phyloP scores from a whole-genome alignment of 306 rosid genomes.

The Castanospermum australe region DNA sequence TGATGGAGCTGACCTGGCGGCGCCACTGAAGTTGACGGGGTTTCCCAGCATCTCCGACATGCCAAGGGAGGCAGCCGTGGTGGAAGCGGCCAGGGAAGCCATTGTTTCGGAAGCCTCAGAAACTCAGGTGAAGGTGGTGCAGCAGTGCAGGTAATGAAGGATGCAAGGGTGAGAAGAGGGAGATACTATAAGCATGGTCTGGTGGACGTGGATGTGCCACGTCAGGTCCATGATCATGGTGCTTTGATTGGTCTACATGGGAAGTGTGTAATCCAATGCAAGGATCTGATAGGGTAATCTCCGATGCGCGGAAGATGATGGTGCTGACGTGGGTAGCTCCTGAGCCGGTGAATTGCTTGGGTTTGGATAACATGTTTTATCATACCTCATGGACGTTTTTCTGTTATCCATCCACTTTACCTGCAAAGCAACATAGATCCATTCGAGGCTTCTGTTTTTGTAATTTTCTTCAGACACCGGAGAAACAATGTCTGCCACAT shows the following conservation, averaged over 20 bases:
- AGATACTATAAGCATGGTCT: slow-evolving; percentile 61
- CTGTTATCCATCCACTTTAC: slow-evolving; percentile 13
- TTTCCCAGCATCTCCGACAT: slow-evolving; percentile 91
- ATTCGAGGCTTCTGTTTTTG: not conserved
- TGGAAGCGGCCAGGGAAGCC: slow-evolving; percentile 79
- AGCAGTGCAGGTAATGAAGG: not conserved
- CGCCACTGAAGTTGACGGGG: slow-evolving; percentile 65
- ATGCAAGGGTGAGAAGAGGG: slow-evolving; percentile 2
- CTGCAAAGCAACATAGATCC: not conserved
- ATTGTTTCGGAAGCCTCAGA: slow-evolving; percentile 45
- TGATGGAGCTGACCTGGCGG: slow-evolving; percentile 59
- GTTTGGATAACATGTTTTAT: slow-evolving; percentile 72
- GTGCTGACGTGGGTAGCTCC: slow-evolving; percentile 46
- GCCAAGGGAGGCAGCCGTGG: slow-evolving; percentile 76
- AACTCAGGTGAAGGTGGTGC: slow-evolving; percentile 10
- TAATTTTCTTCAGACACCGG: not conserved
- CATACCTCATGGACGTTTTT: slow-evolving; percentile 19
- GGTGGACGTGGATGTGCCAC: slow-evolving; percentile 87
- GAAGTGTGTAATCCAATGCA: slow-evolving; percentile 63
- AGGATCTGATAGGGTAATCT: slow-evolving; percentile 54
- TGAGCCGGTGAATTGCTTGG: slow-evolving; percentile 20
- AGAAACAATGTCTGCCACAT: slow-evolving; percentile 18
- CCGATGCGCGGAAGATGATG: slow-evolving; percentile 56
- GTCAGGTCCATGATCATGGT: slow-evolving; percentile 48
- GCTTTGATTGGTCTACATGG: slow-evolving; percentile 49